Conservation (phyloP, 202 grass and related monocot genomes). For the Saccharum hybrid region DNA sequence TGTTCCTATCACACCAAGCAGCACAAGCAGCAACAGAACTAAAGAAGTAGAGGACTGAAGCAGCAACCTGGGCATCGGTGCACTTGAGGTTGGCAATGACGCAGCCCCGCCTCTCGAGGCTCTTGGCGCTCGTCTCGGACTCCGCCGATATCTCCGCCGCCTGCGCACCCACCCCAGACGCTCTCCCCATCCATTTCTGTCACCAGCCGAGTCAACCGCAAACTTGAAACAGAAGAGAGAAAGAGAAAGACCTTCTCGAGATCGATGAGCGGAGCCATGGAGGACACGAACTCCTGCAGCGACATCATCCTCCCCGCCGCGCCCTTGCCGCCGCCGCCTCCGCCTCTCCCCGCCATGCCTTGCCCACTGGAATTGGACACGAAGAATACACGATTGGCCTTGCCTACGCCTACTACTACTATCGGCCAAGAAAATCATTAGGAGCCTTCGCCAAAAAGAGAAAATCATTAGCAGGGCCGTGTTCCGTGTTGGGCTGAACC, state of each 20-base stretch:
- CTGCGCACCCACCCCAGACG: constrained; percentile 37
- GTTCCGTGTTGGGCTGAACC: neutral
- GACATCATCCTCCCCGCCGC: constrained; percentile 46
- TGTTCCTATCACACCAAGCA: neutral
- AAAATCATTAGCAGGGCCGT: neutral
- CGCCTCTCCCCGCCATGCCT: constrained; percentile 36
- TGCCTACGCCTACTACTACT: too few species aligned
- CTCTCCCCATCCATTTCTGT: neutral
- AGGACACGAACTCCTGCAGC: constrained; percentile 77
- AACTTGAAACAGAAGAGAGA: neutral
- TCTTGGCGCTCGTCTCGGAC: constrained; percentile 68
- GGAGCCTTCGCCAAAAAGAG: neutral
- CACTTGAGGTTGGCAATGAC: constrained; percentile 91
- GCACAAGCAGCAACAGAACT: constrained; percentile 10
- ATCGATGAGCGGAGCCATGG: constrained; percentile 79
- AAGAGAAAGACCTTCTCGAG: constrained; percentile 63
- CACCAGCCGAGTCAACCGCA: neutral
- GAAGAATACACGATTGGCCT: too few species aligned
- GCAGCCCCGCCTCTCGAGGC: constrained; percentile 71
- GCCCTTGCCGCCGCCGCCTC: constrained; percentile 44
- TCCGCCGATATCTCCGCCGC: constrained; percentile 77
- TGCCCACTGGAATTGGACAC: neutral
- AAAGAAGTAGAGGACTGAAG: neutral
- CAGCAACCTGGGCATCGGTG: constrained; percentile 76
- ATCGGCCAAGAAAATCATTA: neutral